Evolutionary conservation across 805 yeast species (phyloP).

Genomic region (Lachancea waltii): DNA sequence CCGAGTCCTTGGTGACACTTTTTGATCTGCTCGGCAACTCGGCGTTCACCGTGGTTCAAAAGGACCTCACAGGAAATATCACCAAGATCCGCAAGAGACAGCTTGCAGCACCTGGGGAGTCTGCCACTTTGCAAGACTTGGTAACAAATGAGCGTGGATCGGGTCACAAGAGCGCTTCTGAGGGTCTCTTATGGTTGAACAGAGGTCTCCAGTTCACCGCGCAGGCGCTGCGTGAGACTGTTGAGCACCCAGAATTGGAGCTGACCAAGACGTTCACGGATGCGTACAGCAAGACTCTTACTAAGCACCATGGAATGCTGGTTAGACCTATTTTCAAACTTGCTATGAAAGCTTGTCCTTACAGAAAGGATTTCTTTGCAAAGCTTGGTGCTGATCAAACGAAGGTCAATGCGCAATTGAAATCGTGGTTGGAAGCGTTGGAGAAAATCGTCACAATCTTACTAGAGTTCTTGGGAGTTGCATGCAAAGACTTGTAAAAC

Average conservation of each 20-base stretch:
- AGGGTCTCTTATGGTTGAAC: conserved; percentile 81
- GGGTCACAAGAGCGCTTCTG: conserved; percentile 71
- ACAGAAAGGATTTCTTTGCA: conserved; percentile 74
- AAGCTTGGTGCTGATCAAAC: conserved; percentile 75
- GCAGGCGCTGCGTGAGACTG: conserved; percentile 75
- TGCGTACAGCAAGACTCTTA: conserved; percentile 75
- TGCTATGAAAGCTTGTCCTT: conserved; percentile 95
- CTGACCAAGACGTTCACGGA: conserved; percentile 72
- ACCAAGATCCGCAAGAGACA: conserved; percentile 63
- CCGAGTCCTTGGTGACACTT: conserved; percentile 74
- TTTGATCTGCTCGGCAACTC: conserved; percentile 78
- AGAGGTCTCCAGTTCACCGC: conserved; percentile 90
- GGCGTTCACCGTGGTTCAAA: conserved; percentile 79
- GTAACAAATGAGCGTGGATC: conserved; percentile 65
- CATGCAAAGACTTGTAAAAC: conserved; percentile 11
- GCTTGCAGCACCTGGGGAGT: conserved; percentile 54
- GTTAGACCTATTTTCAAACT: conserved; percentile 82
- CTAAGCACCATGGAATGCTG: conserved; percentile 74
- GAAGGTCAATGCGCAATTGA: conserved; percentile 58
- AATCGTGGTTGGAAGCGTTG: conserved; percentile 68
- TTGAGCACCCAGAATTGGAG: conserved; percentile 55
- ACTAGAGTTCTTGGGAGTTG: conserved; percentile 60
- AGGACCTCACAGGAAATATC: conserved; percentile 83
- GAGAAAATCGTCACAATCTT: conserved; percentile 68
- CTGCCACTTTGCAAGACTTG: conserved; percentile 70